phyloP scores from a whole-genome alignment of 2,329 filamentous ascomycete species.

The Phaeosphaeriaceae sp. region DNA sequence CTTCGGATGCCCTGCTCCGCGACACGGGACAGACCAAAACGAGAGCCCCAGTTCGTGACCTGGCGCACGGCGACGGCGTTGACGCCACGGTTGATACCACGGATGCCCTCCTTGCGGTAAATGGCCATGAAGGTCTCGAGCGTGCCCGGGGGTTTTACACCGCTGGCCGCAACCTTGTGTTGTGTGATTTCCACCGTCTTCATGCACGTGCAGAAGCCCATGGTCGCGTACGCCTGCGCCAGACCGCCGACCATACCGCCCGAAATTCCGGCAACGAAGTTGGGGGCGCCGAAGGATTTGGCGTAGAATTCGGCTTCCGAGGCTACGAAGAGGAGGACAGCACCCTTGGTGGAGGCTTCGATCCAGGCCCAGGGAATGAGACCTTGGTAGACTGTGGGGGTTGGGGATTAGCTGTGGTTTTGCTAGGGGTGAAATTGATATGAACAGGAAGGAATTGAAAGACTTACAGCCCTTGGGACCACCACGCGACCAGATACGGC shows the following conservation, averaged over 20 bases:
- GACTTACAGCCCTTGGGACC: constrained; percentile 90
- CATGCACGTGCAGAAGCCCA: constrained; percentile 99
- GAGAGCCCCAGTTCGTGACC: constrained; percentile 98
- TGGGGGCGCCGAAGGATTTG: constrained; percentile 77
- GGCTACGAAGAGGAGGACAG: constrained; percentile 97
- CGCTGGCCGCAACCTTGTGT: constrained; percentile 86
- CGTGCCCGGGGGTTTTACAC: constrained; percentile 85
- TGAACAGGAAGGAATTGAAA: too few relatives aligned
- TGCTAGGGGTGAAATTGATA: too few relatives aligned
- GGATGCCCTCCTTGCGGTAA: constrained; percentile 91
- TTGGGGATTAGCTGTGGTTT: constrained; percentile 17
- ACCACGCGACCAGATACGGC: constrained; percentile 90
- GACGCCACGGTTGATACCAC: constrained; percentile 97
- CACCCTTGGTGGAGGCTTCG: constrained; percentile 99
- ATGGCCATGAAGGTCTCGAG: constrained; percentile 97
- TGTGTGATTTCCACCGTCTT: constrained; percentile 99
- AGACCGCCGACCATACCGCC: constrained; percentile 95
- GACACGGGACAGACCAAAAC: constrained; percentile 91
- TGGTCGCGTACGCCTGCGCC: constrained; percentile 97
- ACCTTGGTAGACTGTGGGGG: constrained; percentile 87
- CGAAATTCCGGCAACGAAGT: constrained; percentile 86
- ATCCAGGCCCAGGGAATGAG: constrained; percentile 97
- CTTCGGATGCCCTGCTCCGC: constrained; percentile 87
- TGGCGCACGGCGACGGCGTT: constrained; percentile 98
- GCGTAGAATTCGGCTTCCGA: constrained; percentile 97